Percentiles rank a stretch among this genome's conserved stretches.
phyloP scores from a whole-genome alignment of 2,329 filamentous ascomycete species.

The Canariomyces notabilis region DNA sequence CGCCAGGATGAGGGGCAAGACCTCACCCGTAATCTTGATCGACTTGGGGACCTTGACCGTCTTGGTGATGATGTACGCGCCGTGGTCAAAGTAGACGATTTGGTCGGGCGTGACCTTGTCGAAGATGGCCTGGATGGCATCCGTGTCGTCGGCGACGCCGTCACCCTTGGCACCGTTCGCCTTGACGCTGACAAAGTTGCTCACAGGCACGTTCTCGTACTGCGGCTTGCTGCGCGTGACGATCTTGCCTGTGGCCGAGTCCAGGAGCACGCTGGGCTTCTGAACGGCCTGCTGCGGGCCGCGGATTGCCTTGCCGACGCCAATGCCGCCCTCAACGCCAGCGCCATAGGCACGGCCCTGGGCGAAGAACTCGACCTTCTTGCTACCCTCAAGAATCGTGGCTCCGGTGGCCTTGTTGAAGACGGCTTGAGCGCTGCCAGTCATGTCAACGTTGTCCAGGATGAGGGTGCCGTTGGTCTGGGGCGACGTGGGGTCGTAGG shows the following conservation, averaged over 20 bases:
- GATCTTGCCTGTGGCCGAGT: constrained; percentile 56
- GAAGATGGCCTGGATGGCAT: constrained; percentile 73
- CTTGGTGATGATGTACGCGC: constrained; percentile 64
- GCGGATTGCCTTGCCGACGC: constrained; percentile 53
- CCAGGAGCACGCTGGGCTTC: constrained; percentile 65
- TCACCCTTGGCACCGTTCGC: constrained; percentile 80
- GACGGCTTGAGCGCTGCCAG: constrained; percentile 63
- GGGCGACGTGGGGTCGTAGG: constrained; percentile 59
- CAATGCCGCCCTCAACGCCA: constrained; percentile 37
- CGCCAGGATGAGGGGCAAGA: constrained; percentile 87
- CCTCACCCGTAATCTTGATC: constrained; percentile 83
- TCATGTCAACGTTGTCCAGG: constrained; percentile 86
- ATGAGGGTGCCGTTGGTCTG: constrained; percentile 75
- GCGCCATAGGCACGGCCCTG: constrained; percentile 72
- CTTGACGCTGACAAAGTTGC: constrained; percentile 78
- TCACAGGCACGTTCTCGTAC: constrained; percentile 64
- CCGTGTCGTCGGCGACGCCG: constrained; percentile 80
- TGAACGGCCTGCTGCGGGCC: constrained; percentile 47
- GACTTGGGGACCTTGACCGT: constrained; percentile 71
- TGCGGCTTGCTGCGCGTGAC: constrained; percentile 86
- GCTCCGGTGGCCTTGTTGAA: constrained; percentile 49
- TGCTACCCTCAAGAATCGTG: constrained; percentile 63
- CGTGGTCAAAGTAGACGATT: constrained; percentile 71
- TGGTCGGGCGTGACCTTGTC: constrained; percentile 59
- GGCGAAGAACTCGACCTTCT: constrained; percentile 64